Percentiles rank a stretch among this genome's conserved stretches.
Conservation (phyloP, 305 asterid genomes). For the Fraxinus angustifolia region DNA sequence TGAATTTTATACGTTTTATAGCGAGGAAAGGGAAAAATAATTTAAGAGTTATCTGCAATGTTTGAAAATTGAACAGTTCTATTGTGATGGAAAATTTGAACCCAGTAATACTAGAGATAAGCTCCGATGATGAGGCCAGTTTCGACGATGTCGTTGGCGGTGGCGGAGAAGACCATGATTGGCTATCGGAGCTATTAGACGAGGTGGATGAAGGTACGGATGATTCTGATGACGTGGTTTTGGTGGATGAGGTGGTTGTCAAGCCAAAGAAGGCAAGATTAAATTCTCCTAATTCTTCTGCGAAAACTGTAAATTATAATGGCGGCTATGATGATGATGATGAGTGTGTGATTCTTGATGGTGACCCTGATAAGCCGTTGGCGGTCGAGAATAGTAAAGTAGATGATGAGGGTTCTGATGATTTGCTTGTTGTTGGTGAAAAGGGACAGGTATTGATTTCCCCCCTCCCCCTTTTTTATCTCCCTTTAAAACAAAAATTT, state of each 20-base stretch:
- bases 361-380: constrained; percentile 59
- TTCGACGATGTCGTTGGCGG: neutral
- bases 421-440: constrained; percentile 59
- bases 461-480: neutral
- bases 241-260: constrained; percentile 2
- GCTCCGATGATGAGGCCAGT: constrained; percentile 60
- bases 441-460: constrained; percentile 78
- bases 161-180: neutral
- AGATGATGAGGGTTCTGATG: constrained; percentile 52
- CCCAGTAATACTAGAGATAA: constrained; percentile 48
- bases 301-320: neutral
- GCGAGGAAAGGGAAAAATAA: neutral
- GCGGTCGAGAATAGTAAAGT: constrained; percentile 26
- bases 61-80: constrained; percentile 3
- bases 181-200: neutral
- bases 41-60: constrained; percentile 1
- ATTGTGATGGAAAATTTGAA: constrained; percentile 40
- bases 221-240: constrained; percentile 4
- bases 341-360: constrained; percentile 77
- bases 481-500: neutral
- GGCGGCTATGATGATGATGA: constrained; percentile 47
- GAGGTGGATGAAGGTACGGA: neutral
- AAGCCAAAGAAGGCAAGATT: neutral
- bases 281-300: neutral
- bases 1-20: neutral